Percentiles rank a stretch among this genome's conserved stretches.
phyloP scores from a whole-genome alignment of 2,329 filamentous ascomycete species.

The Talaromyces pinophilus region DNA sequence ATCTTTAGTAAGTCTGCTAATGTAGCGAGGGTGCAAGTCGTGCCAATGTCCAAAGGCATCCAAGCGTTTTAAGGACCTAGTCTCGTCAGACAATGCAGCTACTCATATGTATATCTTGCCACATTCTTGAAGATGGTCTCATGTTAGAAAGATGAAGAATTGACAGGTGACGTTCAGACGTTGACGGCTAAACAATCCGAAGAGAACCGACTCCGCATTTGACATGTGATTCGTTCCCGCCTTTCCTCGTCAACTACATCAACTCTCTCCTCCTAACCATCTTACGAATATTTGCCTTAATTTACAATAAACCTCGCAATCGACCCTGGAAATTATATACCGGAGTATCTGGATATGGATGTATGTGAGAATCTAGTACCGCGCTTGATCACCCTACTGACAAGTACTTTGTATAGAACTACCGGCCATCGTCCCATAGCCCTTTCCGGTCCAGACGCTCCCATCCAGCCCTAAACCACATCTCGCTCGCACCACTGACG shows the following conservation, averaged over 20 bases:
- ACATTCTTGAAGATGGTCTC: neutral
- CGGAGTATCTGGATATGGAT: neutral
- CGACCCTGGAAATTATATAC: neutral
- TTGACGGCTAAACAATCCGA: neutral
- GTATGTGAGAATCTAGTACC: neutral
- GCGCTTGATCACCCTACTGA: neutral
- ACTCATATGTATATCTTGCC: neutral
- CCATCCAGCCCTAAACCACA: conserved; percentile 60
- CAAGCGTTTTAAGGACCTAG: neutral
- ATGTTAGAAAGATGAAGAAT: neutral
- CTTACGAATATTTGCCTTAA: neutral
- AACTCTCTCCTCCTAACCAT: neutral
- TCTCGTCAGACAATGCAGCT: neutral
- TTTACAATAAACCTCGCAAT: too few relatives aligned
- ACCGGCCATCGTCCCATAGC: conserved; percentile 28
- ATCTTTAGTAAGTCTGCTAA: too few relatives aligned
- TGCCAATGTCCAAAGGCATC: neutral
- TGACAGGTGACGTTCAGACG: neutral
- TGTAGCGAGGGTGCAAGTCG: neutral
- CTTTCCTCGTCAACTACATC: conserved; percentile 1
- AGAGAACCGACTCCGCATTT: conserved; percentile 22
- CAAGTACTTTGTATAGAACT: neutral
- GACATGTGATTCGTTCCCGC: conserved; percentile 19
- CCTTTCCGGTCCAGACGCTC: conserved; percentile 53
- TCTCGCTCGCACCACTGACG: conserved; percentile 63